Conservation (phyloP, 2,329 filamentous ascomycete species). For the Fusarium gaditjirri region DNA sequence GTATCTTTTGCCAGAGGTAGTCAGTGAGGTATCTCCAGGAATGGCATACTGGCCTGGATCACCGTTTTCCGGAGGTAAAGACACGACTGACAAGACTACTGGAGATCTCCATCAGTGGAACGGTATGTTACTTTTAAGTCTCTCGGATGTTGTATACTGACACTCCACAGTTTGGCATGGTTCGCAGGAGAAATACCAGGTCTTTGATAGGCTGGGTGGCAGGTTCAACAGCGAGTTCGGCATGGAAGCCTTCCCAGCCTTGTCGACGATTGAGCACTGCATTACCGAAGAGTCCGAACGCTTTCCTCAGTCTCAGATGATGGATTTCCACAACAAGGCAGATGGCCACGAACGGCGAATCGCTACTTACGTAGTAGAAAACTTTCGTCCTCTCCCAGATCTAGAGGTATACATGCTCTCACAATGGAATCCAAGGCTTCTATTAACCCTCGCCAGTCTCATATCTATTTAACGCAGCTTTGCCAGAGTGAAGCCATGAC, state of each 20-base stretch:
- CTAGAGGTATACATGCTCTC: neutral
- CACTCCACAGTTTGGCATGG: neutral
- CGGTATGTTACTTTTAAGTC: neutral
- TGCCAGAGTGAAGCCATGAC: slow-evolving; percentile 8
- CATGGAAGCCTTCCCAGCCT: slow-evolving; percentile 2
- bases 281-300: neutral
- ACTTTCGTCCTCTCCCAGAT: neutral
- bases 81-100: neutral
- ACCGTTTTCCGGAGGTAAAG: neutral
- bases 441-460: neutral
- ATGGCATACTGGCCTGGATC: neutral
- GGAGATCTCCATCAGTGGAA: slow-evolving; percentile 5
- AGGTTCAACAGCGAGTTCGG: slow-evolving; percentile 8
- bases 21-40: neutral
- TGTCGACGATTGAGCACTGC: neutral
- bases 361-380: neutral
- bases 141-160: neutral
- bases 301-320: neutral
- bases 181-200: slow-evolving; percentile 3
- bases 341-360: slow-evolving; percentile 4
- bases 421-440: fast-evolving
- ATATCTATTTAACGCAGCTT: neutral
- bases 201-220: slow-evolving; percentile 2
- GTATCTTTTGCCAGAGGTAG: neutral
- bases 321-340: slow-evolving; percentile 5